Evolutionary conservation across 2,329 filamentous ascomycete species (phyloP).

Genomic region (Pseudogymnoascus sp.): DNA sequence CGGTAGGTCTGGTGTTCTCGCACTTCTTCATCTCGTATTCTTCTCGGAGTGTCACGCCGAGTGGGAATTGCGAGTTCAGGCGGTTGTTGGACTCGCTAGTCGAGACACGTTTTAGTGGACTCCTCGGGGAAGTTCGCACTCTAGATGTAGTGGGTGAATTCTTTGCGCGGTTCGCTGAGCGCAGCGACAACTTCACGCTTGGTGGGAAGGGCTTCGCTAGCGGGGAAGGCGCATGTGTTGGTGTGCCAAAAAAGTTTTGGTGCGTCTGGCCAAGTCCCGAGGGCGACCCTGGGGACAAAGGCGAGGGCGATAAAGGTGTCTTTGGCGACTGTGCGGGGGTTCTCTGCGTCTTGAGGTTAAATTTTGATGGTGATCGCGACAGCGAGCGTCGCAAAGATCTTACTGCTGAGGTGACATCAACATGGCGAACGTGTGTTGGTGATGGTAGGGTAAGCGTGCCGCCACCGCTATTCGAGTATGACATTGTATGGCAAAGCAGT

Average conservation of each 20-base stretch:
- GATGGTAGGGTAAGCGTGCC: slow-evolving; percentile 81
- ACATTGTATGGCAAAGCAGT: slow-evolving; percentile 29
- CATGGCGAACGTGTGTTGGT: slow-evolving; percentile 72
- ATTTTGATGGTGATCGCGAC: slow-evolving; percentile 90
- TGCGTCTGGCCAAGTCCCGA: slow-evolving; percentile 31
- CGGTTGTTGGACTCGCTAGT: slow-evolving; percentile 35
- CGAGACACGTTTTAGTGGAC: slow-evolving; percentile 70
- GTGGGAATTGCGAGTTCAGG: slow-evolving; percentile 28
- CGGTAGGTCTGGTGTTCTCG: slow-evolving; percentile 28
- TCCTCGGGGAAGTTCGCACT: slow-evolving; percentile 64
- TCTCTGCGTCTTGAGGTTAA: slow-evolving; percentile 48
- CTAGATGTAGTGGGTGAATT: slow-evolving; percentile 50
- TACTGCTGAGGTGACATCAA: slow-evolving; percentile 74
- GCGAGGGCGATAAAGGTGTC: slow-evolving; percentile 50
- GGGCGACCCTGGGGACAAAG: slow-evolving; percentile 41
- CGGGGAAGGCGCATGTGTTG: slow-evolving; percentile 39
- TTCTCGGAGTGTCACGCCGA: slow-evolving; percentile 1
- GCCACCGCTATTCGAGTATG: slow-evolving; percentile 52
- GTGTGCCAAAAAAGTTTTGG: slow-evolving; percentile 15
- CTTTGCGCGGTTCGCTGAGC: slow-evolving; percentile 53
- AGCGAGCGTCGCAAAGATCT: slow-evolving; percentile 78
- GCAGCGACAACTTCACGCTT: slow-evolving; percentile 56
- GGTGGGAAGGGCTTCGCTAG: slow-evolving; percentile 57
- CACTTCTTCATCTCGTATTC: slow-evolving; percentile 5
- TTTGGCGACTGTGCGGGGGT: slow-evolving; percentile 37